Evolutionary conservation across 345 rosid genomes (phyloP), one percentile per base, ranked within the genome.

Genomic region (Microthlaspi erraticum): DNA sequence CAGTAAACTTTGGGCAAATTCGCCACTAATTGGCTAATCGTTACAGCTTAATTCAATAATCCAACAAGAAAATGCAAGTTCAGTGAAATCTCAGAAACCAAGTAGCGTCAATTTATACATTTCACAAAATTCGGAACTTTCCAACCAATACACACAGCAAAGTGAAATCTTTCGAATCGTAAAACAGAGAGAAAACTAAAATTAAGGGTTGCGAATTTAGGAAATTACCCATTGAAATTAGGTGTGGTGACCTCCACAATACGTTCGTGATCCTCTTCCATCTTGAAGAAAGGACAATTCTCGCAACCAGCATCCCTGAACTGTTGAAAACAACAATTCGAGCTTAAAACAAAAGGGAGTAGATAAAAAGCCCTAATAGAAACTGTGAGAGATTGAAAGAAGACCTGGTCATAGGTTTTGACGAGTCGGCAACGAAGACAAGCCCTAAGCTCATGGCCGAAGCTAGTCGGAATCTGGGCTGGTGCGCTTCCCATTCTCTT

Each of bases 361-460:
- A 39, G 6, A 14, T 6, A 5, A 4, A 52, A 70, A 61, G 60
- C 50, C 54, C 19, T 6, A 53, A 43, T 0, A 29, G 52, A 31
- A 41, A 53, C n/a, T 60, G 19, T n/a, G 20, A 26, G 66, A n/a
- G 12, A 65, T 1, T n/a, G 45, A 19, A 3, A 10, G 17, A 17
- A 17, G 16, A 90, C 93, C 94, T 90, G 94, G 66, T 90, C 94
- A 67, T 86, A 90, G 72, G 97, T 90, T 75, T 90, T 90, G 74
- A 90, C 97, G 29, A 90, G 97, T 37, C 92, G 90, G 73, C 94
- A 88, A 54, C 92, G 97, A 54, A 90, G 89, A 68, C 97, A 86
- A 59, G 94, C 94, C 77, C 97, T 82, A 11, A 90, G 89, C 64
- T 86, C 90, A 19, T 90, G 94, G 17, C 97, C 94, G 19, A 88